These are phyloP conservation scores for Ambrosia artemisiifolia DNA, from an alignment of 129 eudicot genomes.

Conservation along the genomic window DNA sequence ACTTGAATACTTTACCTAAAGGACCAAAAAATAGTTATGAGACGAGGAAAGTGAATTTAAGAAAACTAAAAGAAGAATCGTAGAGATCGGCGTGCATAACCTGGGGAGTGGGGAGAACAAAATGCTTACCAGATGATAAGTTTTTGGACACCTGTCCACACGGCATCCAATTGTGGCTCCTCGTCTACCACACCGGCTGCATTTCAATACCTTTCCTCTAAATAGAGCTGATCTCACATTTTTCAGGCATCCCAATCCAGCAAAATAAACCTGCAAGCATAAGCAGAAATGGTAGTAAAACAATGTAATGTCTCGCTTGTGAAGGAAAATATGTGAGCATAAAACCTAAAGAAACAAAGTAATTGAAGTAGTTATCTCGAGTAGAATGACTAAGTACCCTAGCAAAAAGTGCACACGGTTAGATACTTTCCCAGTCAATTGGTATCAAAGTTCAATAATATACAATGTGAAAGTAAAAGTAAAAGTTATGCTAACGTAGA, in stretches of 20 bases:
- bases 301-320: background rate
- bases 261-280: conserved; percentile 86
- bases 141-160: conserved; percentile 97
- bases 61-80: conserved; percentile 4
- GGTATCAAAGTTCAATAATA: conserved; percentile 5
- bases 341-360: conserved; percentile 17
- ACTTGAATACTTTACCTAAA: background rate
- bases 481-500: conserved; percentile 1
- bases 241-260: conserved; percentile 94
- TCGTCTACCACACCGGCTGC: conserved; percentile 88
- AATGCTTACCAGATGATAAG: conserved; percentile 83
- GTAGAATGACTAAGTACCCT: conserved; percentile 13
- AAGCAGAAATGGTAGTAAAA: conserved; percentile 16
- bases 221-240: conserved; percentile 94
- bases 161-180: conserved; percentile 99
- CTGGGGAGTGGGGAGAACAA: background rate
- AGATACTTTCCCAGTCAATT: background rate
- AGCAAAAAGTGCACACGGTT: conserved; percentile 12
- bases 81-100: background rate
- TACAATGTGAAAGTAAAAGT: background rate
- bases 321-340: conserved; percentile 5
- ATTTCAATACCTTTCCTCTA: conserved; percentile 88
- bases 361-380: conserved; percentile 4
- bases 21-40: background rate
- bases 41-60: background rate